These are phyloP conservation scores for Hysterium pulicare DNA, from an alignment of 2,329 filamentous ascomycete species.

Conservation along the genomic window DNA sequence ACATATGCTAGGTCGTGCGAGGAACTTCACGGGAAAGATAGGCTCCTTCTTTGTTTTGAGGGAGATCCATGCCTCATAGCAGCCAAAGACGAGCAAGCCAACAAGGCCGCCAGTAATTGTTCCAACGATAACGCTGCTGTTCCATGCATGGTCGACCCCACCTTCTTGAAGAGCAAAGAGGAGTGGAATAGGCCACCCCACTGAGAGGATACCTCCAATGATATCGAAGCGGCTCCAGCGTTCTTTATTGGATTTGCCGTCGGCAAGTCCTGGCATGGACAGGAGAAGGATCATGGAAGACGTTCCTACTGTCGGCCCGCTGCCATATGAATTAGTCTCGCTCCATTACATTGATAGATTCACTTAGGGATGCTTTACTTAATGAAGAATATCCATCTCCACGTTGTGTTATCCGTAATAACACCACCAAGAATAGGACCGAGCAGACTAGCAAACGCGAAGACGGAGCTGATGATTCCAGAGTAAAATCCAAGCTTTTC, in stretches of 20 bases:
- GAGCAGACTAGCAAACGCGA: constrained; percentile 41
- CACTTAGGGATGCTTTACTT: constrained; percentile 34
- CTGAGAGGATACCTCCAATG: constrained; percentile 25
- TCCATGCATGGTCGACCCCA: constrained; percentile 17
- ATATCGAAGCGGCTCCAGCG: constrained; percentile 26
- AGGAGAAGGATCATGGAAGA: constrained; percentile 22
- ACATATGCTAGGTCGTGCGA: constrained; percentile 20
- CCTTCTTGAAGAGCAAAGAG: constrained; percentile 32
- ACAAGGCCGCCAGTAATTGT: constrained; percentile 19
- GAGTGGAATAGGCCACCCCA: constrained; percentile 30
- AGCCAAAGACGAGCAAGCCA: constrained; percentile 12
- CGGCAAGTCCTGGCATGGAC: constrained; percentile 23
- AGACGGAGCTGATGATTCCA: constrained; percentile 34
- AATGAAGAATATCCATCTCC: constrained; percentile 49
- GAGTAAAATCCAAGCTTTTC: constrained; percentile 34
- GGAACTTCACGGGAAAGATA: constrained; percentile 26
- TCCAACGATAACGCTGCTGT: constrained; percentile 6
- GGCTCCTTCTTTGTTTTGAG: constrained; percentile 21
- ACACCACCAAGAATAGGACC: constrained; percentile 46
- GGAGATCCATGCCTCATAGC: constrained; percentile 27
- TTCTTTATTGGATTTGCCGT: constrained; percentile 24
- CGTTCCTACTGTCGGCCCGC: constrained; percentile 21
- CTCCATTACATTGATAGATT: not conserved
- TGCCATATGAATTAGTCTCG: constrained; percentile 5
- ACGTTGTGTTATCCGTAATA: constrained; percentile 40